Evolutionary conservation across 768 basidiomycete genomes (phyloP).

Genomic region (Chalciporus pseudorubinellus): DNA sequence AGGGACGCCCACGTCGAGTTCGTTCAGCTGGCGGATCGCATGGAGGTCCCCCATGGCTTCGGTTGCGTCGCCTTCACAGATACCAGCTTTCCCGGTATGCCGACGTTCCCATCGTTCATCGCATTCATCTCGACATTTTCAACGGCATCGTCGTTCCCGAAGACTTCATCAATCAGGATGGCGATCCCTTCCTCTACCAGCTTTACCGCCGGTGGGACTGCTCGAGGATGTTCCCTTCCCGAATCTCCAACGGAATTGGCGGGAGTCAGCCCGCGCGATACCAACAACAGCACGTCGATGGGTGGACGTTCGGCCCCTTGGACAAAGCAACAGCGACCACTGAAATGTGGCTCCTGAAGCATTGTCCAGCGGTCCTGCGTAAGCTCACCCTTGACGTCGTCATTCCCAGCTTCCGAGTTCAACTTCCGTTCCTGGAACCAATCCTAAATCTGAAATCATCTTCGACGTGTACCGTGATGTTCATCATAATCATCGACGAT

Average conservation of each 20-base stretch:
- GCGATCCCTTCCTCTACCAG: conserved; percentile 57
- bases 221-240: conserved; percentile 42
- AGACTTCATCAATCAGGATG: conserved; percentile 57
- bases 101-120: conserved; percentile 59
- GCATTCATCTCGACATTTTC: conserved; percentile 56
- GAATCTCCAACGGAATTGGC: conserved; percentile 45
- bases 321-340: conserved; percentile 38
- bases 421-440: conserved; percentile 39
- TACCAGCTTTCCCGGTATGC: conserved; percentile 55
- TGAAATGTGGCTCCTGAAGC: conserved; percentile 37
- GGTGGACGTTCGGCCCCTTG: conserved; percentile 51
- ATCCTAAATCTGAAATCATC: conserved; percentile 48
- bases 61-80: conserved; percentile 61
- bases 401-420: conserved; percentile 56
- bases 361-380: conserved; percentile 22
- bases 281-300: conserved; percentile 38
- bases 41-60: conserved; percentile 42
- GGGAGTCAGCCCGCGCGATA: conserved; percentile 49
- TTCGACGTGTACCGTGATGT: conserved; percentile 46
- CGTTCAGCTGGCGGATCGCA: conserved; percentile 26
- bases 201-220: conserved; percentile 58
- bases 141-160: conserved; percentile 48
- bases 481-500: conserved; percentile 57
- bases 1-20: conserved; percentile 41
- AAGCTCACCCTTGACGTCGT: conserved; percentile 54